Conservation (phyloP, 148 eudicot genomes). For the Persicaria maculosa region DNA sequence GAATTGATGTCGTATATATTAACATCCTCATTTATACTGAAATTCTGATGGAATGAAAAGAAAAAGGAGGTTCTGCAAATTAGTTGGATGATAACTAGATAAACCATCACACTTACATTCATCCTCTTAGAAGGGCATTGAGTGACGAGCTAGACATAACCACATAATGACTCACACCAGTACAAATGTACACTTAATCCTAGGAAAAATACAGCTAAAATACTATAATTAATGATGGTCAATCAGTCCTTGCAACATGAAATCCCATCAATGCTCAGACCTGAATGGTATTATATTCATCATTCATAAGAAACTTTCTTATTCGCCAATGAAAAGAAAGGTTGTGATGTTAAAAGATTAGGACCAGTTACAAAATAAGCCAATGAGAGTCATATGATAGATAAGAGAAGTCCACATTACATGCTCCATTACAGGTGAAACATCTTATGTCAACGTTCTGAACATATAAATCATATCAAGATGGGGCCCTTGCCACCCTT, state of each 20-base stretch:
- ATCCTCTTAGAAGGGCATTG: not conserved
- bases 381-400: not conserved
- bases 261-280: not conserved
- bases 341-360: not conserved
- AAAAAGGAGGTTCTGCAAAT: not conserved
- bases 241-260: not conserved
- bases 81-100: not conserved
- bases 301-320: not conserved
- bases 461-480: not conserved
- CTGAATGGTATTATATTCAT: not conserved
- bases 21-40: not conserved
- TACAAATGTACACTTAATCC: not conserved
- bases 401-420: not conserved
- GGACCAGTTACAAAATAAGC: not conserved
- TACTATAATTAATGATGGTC: not conserved
- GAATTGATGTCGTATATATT: not conserved
- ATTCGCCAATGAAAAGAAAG: not conserved
- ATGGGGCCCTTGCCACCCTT: not conserved
- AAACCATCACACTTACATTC: not conserved
- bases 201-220: not conserved
- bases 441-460: not conserved
- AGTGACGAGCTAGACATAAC: not conserved
- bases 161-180: not conserved
- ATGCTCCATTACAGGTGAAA: not conserved
- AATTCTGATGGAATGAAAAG: slow-evolving; percentile 1